Conservation (phyloP, 768 basidiomycete genomes). For the Suillus clintonianus region DNA sequence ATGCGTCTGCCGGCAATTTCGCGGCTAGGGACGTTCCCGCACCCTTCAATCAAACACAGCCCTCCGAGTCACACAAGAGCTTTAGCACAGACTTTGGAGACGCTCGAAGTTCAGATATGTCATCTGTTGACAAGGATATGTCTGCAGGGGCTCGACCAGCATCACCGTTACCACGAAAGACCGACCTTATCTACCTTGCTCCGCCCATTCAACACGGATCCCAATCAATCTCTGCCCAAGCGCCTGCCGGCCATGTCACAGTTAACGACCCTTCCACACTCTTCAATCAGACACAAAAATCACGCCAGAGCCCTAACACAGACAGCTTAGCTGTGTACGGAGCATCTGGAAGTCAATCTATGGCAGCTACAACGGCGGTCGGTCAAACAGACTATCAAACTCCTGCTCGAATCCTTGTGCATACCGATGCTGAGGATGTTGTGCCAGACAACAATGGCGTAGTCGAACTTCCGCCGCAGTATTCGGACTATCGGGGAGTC, state of each 20-base stretch:
- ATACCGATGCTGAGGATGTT: conserved; percentile 68
- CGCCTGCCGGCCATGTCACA: not conserved
- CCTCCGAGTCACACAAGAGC: conserved; percentile 17
- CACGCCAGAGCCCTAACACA: too few species aligned
- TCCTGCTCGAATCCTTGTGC: conserved; percentile 61
- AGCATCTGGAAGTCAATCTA: too few species aligned
- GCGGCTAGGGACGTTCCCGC: not conserved
- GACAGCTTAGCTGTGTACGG: too few species aligned
- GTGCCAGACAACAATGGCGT: conserved; percentile 48
- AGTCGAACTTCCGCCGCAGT: conserved; percentile 77
- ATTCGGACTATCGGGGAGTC: conserved; percentile 49
- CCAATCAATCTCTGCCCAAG: not conserved
- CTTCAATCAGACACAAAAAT: too few species aligned
- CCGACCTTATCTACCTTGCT: conserved; percentile 13
- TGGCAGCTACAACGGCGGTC: too few species aligned
- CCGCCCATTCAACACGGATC: conserved; percentile 11
- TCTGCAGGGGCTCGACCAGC: conserved; percentile 9
- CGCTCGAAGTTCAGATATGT: conserved; percentile 17
- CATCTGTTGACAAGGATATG: conserved; percentile 22
- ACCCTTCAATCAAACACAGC: conserved; percentile 2
- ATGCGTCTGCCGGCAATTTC: not conserved
- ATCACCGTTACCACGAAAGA: conserved; percentile 35
- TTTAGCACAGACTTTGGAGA: conserved; percentile 23
- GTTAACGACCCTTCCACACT: not conserved
- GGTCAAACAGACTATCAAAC: conserved; percentile 39